Percentiles rank a stretch among this genome's conserved stretches.
Evolutionary conservation across 257 asterid genomes (phyloP).

Genomic region (Henckelia pumila): DNA sequence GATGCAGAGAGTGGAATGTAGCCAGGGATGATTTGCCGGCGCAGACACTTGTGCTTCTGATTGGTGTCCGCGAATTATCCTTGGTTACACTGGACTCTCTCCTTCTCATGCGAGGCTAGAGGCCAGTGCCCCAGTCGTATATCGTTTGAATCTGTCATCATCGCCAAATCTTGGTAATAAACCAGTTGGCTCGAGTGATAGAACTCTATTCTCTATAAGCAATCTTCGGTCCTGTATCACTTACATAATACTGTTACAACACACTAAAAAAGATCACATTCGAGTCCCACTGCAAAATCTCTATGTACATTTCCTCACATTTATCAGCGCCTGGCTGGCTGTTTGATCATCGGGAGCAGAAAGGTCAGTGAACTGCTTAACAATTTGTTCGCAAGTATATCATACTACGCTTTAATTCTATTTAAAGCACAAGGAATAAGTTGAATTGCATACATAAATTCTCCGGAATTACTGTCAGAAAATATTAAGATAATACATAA

Average conservation of each 20-base stretch:
- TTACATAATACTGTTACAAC: too few species aligned
- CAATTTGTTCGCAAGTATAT: too few species aligned
- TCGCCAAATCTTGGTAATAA: not conserved
- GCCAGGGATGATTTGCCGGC: constrained; percentile 33
- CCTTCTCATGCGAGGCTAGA: constrained; percentile 19
- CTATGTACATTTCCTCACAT: not conserved
- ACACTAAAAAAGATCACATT: too few species aligned
- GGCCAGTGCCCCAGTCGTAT: not conserved
- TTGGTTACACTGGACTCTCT: constrained; percentile 21
- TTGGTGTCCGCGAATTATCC: constrained; percentile 1
- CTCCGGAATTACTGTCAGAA: too few species aligned
- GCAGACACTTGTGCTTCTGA: not conserved
- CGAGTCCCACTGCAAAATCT: not conserved
- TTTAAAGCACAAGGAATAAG: too few species aligned
- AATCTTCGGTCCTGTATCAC: too few species aligned
- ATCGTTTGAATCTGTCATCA: not conserved
- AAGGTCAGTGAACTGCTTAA: too few species aligned
- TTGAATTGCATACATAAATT: not conserved
- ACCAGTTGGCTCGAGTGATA: not conserved
- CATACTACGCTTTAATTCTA: not conserved
- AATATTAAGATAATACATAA: too few species aligned
- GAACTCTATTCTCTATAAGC: too few species aligned
- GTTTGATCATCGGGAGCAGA: not conserved
- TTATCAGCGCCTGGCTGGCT: not conserved
- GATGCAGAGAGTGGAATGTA: constrained; percentile 19